Percentiles rank a stretch among this genome's conserved stretches.
phyloP scores from a whole-genome alignment of 306 rosid species.

The Begonia masoniana region DNA sequence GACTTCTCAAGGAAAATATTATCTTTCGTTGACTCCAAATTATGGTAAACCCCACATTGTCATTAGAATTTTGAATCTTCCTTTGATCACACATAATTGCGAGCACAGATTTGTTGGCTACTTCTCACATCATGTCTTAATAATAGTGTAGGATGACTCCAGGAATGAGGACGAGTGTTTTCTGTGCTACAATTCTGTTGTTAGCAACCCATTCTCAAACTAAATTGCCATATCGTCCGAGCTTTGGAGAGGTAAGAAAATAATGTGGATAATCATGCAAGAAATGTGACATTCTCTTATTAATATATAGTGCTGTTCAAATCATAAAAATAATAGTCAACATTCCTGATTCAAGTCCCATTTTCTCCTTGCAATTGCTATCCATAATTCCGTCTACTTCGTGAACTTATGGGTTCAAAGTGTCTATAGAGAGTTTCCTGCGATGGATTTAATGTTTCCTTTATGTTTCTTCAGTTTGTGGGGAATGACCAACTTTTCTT shows the following conservation, averaged over 20 bases:
- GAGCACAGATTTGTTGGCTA: not conserved
- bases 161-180: slow-evolving; percentile 42
- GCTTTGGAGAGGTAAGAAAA: slow-evolving; percentile 36
- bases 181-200: slow-evolving; percentile 47
- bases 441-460: not conserved
- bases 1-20: slow-evolving; percentile 42
- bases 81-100: no score
- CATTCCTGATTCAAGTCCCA: no score
- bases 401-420: not conserved
- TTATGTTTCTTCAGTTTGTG: slow-evolving; percentile 29
- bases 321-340: no score
- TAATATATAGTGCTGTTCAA: no score
- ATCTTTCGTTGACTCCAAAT: slow-evolving; percentile 29
- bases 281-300: no score
- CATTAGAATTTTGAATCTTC: no score
- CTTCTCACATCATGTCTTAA: slow-evolving; percentile 12
- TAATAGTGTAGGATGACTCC: slow-evolving; percentile 52
- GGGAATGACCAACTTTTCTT: slow-evolving; percentile 50
- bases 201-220: slow-evolving; percentile 60
- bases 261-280: not conserved
- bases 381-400: no score
- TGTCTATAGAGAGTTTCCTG: not conserved
- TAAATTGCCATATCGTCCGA: slow-evolving; percentile 59
- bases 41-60: slow-evolving; percentile 34
- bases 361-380: no score